A percentile compares a stretch with the other conserved stretches of the same genome.
Evolutionary conservation across 768 basidiomycete genomes (phyloP).

Genomic region (Pleurotus djamor): DNA sequence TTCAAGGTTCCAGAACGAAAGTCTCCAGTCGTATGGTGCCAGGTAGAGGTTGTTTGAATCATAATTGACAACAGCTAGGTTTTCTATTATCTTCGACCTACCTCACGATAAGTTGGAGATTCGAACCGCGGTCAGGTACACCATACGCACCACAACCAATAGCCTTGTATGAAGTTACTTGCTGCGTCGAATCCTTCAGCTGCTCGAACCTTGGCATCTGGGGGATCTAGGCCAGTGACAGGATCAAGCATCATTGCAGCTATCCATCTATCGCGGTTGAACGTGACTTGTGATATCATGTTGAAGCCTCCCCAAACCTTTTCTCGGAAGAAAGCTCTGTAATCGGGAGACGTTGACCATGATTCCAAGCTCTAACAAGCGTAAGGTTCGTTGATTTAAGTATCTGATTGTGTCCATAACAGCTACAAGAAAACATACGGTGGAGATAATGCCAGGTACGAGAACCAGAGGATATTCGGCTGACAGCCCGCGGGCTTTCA

Average conservation of each 20-base stretch:
- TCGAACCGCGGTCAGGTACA: background rate
- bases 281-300: conserved; percentile 81
- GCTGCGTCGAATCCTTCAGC: conserved; percentile 93
- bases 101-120: background rate
- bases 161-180: conserved; percentile 83
- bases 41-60: conserved; percentile 87
- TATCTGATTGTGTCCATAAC: background rate
- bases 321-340: conserved; percentile 89
- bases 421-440: conserved; percentile 40
- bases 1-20: conserved; percentile 89
- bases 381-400: background rate
- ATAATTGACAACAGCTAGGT: conserved; percentile 89
- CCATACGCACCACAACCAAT: conserved; percentile 81
- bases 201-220: conserved; percentile 82
- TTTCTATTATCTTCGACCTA: conserved; percentile 92
- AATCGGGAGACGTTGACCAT: conserved; percentile 88
- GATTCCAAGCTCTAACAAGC: conserved; percentile 73
- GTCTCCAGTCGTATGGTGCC: conserved; percentile 89
- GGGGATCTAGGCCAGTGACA: conserved; percentile 87
- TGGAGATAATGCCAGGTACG: conserved; percentile 90
- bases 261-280: conserved; percentile 90
- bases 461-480: conserved; percentile 81
- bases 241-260: conserved; percentile 88
- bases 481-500: conserved; percentile 59
- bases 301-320: conserved; percentile 78